These are phyloP conservation scores for Allium fistulosum DNA, from an alignment of 106 monocot genomes.

Conservation along the genomic window DNA sequence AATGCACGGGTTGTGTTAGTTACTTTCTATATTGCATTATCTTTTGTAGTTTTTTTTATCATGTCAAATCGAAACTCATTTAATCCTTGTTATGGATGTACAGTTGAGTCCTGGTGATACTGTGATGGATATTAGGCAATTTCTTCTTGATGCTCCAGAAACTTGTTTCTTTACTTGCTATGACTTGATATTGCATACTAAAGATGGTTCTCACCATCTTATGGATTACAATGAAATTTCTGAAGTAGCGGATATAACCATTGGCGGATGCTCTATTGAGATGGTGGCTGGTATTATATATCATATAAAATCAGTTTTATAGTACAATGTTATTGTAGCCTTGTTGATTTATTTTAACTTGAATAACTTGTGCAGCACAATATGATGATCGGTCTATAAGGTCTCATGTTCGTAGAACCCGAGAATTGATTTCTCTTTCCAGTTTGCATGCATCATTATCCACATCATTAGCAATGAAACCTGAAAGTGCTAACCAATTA, in stretches of 20 bases:
- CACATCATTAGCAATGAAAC: slow-evolving; percentile 75
- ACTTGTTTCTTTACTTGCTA: slow-evolving; percentile 98
- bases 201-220: slow-evolving; percentile 75
- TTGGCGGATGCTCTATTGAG: slow-evolving; percentile 78
- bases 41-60: neutral
- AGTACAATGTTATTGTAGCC: neutral
- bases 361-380: slow-evolving; percentile 37
- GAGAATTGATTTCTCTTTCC: slow-evolving; percentile 81
- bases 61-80: neutral
- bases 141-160: slow-evolving; percentile 96
- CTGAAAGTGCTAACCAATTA: slow-evolving; percentile 53
- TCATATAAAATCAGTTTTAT: slow-evolving; percentile 1
- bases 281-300: slow-evolving; percentile 66
- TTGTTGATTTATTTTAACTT: neutral
- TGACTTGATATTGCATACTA: slow-evolving; percentile 77
- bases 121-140: slow-evolving; percentile 97
- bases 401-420: slow-evolving; percentile 70
- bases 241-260: slow-evolving; percentile 92
- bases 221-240: slow-evolving; percentile 98
- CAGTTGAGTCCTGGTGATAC: slow-evolving; percentile 93
- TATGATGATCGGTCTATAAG: slow-evolving; percentile 99
- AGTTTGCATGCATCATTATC: slow-evolving; percentile 75
- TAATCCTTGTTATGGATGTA: slow-evolving; percentile 15
- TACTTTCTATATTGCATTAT: no score
- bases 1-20: no score